A percentile compares a stretch with the other conserved stretches of the same genome.
Evolutionary conservation across 441 rosid genomes (phyloP).

Genomic region (Gossypium schwendimanii): DNA sequence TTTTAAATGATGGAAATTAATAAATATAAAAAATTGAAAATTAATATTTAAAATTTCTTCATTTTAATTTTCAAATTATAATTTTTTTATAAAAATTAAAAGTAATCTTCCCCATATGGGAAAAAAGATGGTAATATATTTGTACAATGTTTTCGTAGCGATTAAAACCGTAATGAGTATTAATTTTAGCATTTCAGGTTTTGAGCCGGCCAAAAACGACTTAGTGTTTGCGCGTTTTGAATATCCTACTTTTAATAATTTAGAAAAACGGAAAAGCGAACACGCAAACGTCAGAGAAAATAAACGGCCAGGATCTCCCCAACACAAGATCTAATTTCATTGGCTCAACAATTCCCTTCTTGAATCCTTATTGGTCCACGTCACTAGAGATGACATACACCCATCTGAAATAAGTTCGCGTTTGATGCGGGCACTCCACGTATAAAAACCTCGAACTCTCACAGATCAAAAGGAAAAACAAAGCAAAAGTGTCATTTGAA

Average conservation of each 20-base stretch:
- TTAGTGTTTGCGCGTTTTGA: not conserved
- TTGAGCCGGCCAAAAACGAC: not conserved
- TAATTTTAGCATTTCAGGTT: not conserved
- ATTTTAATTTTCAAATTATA: no score
- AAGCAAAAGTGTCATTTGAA: no score
- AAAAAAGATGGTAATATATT: not conserved
- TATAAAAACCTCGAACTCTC: conserved; percentile 16
- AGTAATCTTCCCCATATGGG: not conserved
- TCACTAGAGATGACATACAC: conserved; percentile 40
- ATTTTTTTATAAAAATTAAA: no score
- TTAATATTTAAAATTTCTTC: no score
- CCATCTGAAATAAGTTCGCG: conserved; percentile 1
- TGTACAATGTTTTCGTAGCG: no score
- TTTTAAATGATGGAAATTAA: no score
- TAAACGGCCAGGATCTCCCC: conserved; percentile 39
- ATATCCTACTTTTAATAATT: not conserved
- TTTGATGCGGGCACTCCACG: conserved; percentile 10
- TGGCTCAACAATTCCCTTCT: conserved; percentile 25
- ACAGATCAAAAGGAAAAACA: no score
- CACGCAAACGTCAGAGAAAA: not conserved
- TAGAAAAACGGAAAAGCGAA: not conserved
- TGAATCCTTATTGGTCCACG: conserved; percentile 48
- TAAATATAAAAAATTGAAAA: no score
- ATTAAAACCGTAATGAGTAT: no score
- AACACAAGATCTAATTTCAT: conserved; percentile 39